Base-by-base conservation (phyloP, 148 eudicot species). In the Camellia sinensis region DNA sequence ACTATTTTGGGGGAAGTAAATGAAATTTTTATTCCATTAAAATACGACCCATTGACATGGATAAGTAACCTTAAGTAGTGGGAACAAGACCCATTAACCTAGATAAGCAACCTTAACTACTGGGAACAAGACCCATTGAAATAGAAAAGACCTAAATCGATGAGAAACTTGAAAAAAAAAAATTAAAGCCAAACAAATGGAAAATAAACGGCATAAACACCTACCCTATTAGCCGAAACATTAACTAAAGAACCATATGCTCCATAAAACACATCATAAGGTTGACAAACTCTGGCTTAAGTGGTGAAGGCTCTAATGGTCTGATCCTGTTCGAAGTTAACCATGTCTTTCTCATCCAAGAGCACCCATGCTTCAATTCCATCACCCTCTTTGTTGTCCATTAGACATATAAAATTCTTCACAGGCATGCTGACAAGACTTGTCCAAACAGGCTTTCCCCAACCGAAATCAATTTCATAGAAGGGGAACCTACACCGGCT, bases 401-500 rank as follows among this genome's bases (percentile, higher is more conserved):
- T 57, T 14, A 57, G 17, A 14, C 61, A 10, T 3, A 57, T 9
- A 11, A 9, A 5, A 48, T 48, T 48, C 61, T 57, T 57, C 61
- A 9, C 3, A 6, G 67, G 41, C 61, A 10, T 11, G 61, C 12
- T 57, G 8, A 14, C 74, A 6, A 63, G 3, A 6, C 82, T 74
- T 8, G 64, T 68, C 86, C 88, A 86, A 74, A 83, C 48, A 0
- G 86, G 88, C 74, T 78, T 80, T 46, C 88, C 86, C 81, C 80
- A 83, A 68, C 86, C 86, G 40, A 83, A 86, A 78, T 83, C 84
- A 3, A 68, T 74, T 60, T 80, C 83, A 63, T 86, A 86, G 6
- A 76, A 29, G 0, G 84, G 77, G 66, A 86, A 73, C 22, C 81
- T 78, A 41, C 63, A 67, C 73, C 59, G 78, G 68, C 69, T 75